Base-by-base conservation (phyloP, 805 yeast species). In the Myxozyma nipponensis region DNA sequence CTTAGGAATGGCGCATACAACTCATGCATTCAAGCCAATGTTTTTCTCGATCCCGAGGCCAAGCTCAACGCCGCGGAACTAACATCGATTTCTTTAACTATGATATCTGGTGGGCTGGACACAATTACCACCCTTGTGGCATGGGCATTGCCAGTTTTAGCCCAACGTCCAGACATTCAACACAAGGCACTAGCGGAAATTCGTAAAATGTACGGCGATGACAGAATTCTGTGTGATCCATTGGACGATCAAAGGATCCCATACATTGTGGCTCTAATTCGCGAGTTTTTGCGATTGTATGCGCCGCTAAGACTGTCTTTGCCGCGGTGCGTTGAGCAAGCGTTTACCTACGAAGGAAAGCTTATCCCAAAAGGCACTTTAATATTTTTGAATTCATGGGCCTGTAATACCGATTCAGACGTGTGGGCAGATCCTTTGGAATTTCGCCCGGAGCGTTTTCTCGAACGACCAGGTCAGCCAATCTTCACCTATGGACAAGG, bases 71-170 rank as follows among this genome's bases (percentile, higher is more conserved):
- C 57, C 15, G 41, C 43, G 5, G 86, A 82, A 58, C 60, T 78
- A 44, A 71, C 71, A 43, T 77, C 85, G 38, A 72, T 81, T 3
- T 82, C 87, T 58, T 67, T 84, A 39, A 81, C 89, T 0, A 79
- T 83, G 83, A 79, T 84, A 0, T 79, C 86, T 59, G 90, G 89
- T 13, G 90, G 90, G 0, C 66, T 84, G 25, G 90, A 84, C 62
- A 84, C 84, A 54, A 77, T 82, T 1, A 79, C 87, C 0, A 69
- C 83, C 32, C 82, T 79, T 34, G 70, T 83, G 42, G 74, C 75
- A 54, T 81, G 83, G 62, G 70, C 81, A 2, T 58, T 83, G 54
- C 82, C 83, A 0, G 81, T 79, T 24, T 65, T 84, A 10, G 74
- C 82, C 4, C 71, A 72, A 17, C 53, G 59, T 5, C 75, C 75